Conservation (phyloP, 2,329 filamentous ascomycete genomes). For the Cytospora paraplurivora region DNA sequence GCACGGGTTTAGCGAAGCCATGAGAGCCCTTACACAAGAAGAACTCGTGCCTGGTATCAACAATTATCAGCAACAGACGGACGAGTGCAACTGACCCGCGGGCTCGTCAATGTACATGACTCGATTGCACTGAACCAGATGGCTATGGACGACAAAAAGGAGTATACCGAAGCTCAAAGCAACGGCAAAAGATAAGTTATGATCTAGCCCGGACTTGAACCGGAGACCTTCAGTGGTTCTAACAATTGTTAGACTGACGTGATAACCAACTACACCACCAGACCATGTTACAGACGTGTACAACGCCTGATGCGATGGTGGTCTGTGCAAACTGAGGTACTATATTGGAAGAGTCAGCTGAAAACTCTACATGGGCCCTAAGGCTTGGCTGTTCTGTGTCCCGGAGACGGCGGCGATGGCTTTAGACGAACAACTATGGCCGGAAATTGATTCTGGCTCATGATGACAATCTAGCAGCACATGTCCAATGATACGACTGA, state of each 20-base stretch:
- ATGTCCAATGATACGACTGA: too few relatives aligned
- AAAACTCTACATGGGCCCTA: not conserved
- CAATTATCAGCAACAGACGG: too few relatives aligned
- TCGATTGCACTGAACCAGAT: too few relatives aligned
- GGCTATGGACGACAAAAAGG: too few relatives aligned
- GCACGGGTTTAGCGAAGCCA: too few relatives aligned
- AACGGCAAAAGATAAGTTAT: not conserved
- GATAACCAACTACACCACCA: constrained; percentile 48
- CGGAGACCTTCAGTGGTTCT: constrained; percentile 20
- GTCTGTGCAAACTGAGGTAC: accelerated
- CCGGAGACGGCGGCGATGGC: not conserved
- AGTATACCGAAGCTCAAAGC: not conserved
- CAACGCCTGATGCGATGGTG: not conserved
- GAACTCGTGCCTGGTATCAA: too few relatives aligned
- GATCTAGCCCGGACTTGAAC: constrained; percentile 23
- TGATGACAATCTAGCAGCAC: too few relatives aligned
- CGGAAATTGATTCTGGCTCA: too few relatives aligned
- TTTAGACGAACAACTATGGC: not conserved
- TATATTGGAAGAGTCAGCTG: not conserved
- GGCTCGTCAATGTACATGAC: too few relatives aligned
- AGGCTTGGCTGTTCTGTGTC: not conserved
- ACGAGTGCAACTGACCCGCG: too few relatives aligned
- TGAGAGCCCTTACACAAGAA: too few relatives aligned
- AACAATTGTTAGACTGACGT: constrained; percentile 48
- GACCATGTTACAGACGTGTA: not conserved